A percentile compares a stretch with the other conserved stretches of the same genome.
Conservation (phyloP, 495 filamentous ascomycete genomes). For the Talaromyces borbonicus region DNA sequence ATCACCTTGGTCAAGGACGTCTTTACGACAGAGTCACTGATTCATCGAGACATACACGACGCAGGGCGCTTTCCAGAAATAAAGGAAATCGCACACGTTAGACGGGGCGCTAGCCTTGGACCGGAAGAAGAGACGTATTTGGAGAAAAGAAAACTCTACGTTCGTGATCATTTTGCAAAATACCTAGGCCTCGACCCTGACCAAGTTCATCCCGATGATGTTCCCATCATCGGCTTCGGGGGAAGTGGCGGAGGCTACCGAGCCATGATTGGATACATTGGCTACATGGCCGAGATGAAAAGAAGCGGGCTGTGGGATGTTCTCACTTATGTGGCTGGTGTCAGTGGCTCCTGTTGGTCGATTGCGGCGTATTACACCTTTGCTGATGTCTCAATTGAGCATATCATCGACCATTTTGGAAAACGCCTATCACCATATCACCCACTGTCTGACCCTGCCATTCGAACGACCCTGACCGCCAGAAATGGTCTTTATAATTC, state of each 20-base stretch:
- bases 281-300: constrained; percentile 8
- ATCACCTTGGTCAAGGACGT: constrained; percentile 4
- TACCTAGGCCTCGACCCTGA: constrained; percentile 6
- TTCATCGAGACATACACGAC: constrained; percentile 2
- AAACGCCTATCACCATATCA: constrained; percentile 5
- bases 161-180: constrained; percentile 4
- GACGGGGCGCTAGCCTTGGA: neutral
- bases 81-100: neutral
- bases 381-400: constrained; percentile 1
- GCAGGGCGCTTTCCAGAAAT: constrained; percentile 3
- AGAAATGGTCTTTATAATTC: constrained; percentile 5
- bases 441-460: constrained; percentile 5
- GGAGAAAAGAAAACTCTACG: constrained; percentile 2
- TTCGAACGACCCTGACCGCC: constrained; percentile 5
- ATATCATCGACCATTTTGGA: constrained; percentile 5
- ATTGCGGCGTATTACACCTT: constrained; percentile 8
- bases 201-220: constrained; percentile 5
- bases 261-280: constrained; percentile 6
- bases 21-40: constrained; percentile 5
- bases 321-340: constrained; percentile 70
- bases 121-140: constrained; percentile 1
- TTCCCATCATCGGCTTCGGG: constrained; percentile 6
- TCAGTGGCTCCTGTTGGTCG: constrained; percentile 7
- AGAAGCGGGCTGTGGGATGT: constrained; percentile 39
- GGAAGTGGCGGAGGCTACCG: constrained; percentile 7